Percentiles rank a stretch among this genome's conserved stretches.
phyloP scores from a whole-genome alignment of 1,139 yeast genomes.

The Blastobotrys buckinghamii region DNA sequence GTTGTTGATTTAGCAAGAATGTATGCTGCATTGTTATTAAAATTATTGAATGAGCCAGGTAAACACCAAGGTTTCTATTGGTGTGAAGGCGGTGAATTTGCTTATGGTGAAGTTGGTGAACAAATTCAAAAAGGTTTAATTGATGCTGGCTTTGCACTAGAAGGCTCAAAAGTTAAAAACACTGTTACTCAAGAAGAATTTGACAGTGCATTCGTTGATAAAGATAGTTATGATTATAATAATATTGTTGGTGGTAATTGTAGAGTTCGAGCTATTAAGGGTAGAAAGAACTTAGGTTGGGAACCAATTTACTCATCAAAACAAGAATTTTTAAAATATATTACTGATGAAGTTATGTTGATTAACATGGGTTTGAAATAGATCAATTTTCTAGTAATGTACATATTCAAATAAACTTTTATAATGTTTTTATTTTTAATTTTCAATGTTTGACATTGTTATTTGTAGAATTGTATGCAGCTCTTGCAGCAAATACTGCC shows the following conservation, averaged over 20 bases:
- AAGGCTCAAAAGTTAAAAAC: slow-evolving; percentile 8
- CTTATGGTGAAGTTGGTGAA: slow-evolving; percentile 35
- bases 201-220: slow-evolving; percentile 12
- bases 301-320: slow-evolving; percentile 16
- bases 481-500: neutral
- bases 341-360: slow-evolving; percentile 7
- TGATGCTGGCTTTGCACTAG: slow-evolving; percentile 16
- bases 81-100: slow-evolving; percentile 33
- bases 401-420: no score
- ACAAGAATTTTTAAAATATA: slow-evolving; percentile 15
- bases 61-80: slow-evolving; percentile 37
- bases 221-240: slow-evolving; percentile 7
- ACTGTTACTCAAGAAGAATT: slow-evolving; percentile 10
- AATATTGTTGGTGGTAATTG: slow-evolving; percentile 18
- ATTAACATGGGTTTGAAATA: neutral
- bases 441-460: no score
- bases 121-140: slow-evolving; percentile 23
- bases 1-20: slow-evolving; percentile 37
- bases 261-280: slow-evolving; percentile 20
- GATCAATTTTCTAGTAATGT: no score
- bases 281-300: slow-evolving; percentile 20
- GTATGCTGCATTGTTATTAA: slow-evolving; percentile 30
- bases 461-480: neutral
- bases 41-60: slow-evolving; percentile 31
- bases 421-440: neutral